phyloP scores from a whole-genome alignment of 768 basidiomycete species.

The Mycena crocata region DNA sequence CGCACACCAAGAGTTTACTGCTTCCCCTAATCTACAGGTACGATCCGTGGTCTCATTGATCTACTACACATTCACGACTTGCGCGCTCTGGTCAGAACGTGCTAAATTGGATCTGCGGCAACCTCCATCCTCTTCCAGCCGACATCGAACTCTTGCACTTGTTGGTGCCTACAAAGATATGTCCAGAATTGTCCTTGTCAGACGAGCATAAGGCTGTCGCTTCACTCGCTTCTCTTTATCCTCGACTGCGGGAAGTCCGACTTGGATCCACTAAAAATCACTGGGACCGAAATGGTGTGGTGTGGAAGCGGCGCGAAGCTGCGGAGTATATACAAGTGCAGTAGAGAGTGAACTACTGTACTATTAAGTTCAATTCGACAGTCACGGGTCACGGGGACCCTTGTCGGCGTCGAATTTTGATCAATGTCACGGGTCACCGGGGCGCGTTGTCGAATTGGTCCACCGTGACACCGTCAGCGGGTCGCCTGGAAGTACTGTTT shows the following conservation, averaged over 20 bases:
- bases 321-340: neutral
- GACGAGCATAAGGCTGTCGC: too few relatives aligned
- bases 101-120: neutral
- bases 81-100: neutral
- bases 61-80: neutral
- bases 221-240: too few relatives aligned
- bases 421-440: too few relatives aligned
- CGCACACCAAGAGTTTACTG: neutral
- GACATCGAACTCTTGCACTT: neutral
- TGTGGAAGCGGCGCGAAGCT: neutral
- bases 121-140: neutral
- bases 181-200: too few relatives aligned
- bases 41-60: neutral
- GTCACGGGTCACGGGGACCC: too few relatives aligned
- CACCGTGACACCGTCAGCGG: too few relatives aligned
- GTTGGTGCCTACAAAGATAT: too few relatives aligned
- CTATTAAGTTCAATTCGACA: too few relatives aligned
- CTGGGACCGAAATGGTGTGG: neutral
- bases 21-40: neutral
- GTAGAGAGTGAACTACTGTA: too few relatives aligned
- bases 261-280: neutral
- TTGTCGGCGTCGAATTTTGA: too few relatives aligned
- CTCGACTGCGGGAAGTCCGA: neutral
- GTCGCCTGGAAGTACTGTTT: too few relatives aligned
- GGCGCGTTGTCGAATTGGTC: too few relatives aligned